Conservation (phyloP, 2,329 filamentous ascomycete species). For the Aureobasidium subglaciale region DNA sequence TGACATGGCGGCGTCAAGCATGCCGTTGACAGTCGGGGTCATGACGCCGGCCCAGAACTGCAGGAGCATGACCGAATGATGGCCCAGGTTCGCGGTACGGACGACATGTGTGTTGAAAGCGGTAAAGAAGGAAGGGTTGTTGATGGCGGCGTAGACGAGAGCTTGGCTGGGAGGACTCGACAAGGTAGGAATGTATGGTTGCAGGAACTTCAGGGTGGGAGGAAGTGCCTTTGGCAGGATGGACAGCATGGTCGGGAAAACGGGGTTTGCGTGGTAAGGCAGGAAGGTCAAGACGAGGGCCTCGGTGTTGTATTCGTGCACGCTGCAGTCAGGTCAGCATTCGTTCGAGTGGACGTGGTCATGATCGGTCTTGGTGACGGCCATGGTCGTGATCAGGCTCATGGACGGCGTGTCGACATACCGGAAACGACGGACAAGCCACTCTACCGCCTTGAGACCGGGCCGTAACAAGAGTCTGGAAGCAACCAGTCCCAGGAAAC, state of each 20-base stretch:
- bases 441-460: conserved; percentile 86
- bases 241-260: conserved; percentile 78
- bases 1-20: conserved; percentile 69
- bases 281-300: conserved; percentile 77
- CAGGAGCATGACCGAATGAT: conserved; percentile 69
- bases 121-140: conserved; percentile 68
- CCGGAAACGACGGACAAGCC: conserved; percentile 87
- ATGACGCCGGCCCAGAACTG: conserved; percentile 88
- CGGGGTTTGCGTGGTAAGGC: conserved; percentile 80
- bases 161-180: conserved; percentile 71
- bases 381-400: conserved; percentile 12
- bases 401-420: too few relatives aligned
- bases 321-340: conserved; percentile 43
- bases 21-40: conserved; percentile 76
- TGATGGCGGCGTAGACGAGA: conserved; percentile 75
- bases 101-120: conserved; percentile 73
- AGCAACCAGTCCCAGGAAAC: conserved; percentile 74
- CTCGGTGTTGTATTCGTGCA: conserved; percentile 84
- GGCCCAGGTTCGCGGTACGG: conserved; percentile 61
- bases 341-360: too few relatives aligned
- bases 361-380: conserved; percentile 19
- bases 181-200: conserved; percentile 74
- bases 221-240: conserved; percentile 75
- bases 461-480: conserved; percentile 74
- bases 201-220: conserved; percentile 71